These are phyloP conservation scores for Globisporangium emineosum DNA, from an alignment of 352 stramenopile genomes.

Conservation along the genomic window DNA sequence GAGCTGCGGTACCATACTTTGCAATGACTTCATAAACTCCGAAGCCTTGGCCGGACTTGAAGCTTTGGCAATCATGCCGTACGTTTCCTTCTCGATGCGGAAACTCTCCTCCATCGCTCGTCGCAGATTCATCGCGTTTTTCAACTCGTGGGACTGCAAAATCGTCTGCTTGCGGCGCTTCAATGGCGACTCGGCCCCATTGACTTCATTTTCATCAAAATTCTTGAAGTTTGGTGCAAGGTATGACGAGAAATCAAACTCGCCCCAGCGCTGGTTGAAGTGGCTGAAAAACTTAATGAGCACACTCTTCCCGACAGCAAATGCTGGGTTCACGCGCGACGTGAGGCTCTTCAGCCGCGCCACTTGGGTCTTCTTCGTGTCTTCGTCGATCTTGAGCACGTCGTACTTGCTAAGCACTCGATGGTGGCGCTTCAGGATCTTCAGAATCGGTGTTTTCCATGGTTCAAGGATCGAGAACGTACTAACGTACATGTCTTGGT, in stretches of 20 bases:
- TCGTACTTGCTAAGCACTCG: constrained; percentile 23
- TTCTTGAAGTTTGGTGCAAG: constrained; percentile 50
- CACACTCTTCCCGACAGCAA: constrained; percentile 52
- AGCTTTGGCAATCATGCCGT: constrained; percentile 44
- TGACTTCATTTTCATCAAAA: constrained; percentile 10
- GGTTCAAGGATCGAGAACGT: constrained; percentile 57
- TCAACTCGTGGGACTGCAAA: constrained; percentile 50
- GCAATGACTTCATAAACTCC: constrained; percentile 24
- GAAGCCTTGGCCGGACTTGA: neutral
- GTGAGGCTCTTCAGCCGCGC: constrained; percentile 60
- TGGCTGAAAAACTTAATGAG: constrained; percentile 85
- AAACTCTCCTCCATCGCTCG: constrained; percentile 78
- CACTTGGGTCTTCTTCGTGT: constrained; percentile 26
- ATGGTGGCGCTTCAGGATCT: constrained; percentile 54
- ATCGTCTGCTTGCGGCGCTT: constrained; percentile 49
- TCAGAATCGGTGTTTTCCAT: constrained; percentile 59
- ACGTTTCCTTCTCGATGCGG: constrained; percentile 56
- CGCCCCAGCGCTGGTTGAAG: constrained; percentile 79
- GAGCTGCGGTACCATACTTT: constrained; percentile 39
- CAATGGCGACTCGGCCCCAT: constrained; percentile 7
- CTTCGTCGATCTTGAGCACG: constrained; percentile 15
- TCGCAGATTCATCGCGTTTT: constrained; percentile 51
- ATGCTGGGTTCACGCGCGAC: constrained; percentile 75
- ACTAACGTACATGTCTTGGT: constrained; percentile 52
- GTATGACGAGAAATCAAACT: constrained; percentile 72